phyloP scores from a whole-genome alignment of 192 early-diverging fungal species.

The Glomus cerebriforme region DNA sequence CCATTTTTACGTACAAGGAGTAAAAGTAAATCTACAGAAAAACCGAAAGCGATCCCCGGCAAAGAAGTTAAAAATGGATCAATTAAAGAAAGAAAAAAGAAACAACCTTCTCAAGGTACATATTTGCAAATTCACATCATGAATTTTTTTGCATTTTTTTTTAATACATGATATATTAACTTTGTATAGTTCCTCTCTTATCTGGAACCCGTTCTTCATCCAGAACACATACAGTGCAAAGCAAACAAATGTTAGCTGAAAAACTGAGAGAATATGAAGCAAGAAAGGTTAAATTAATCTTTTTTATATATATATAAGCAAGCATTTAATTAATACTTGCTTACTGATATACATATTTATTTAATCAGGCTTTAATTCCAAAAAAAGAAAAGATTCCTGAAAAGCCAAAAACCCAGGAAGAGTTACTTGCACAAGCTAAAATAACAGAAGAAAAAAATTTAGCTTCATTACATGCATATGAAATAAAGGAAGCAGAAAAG shows the following conservation, averaged over 20 bases:
- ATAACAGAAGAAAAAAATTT: conserved; percentile 55
- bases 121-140: background rate
- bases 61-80: background rate
- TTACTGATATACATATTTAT: background rate
- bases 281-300: conserved; percentile 21
- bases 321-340: background rate
- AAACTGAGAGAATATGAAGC: conserved; percentile 50
- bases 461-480: conserved; percentile 51
- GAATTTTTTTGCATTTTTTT: conserved; percentile 21
- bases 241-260: conserved; percentile 50
- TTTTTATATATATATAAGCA: background rate
- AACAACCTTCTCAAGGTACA: background rate
- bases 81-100: background rate
- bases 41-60: background rate
- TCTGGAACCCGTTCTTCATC: conserved; percentile 50
- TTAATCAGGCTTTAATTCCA: conserved; percentile 41
- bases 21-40: background rate
- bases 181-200: conserved; percentile 32
- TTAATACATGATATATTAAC: background rate
- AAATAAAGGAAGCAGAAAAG: conserved; percentile 52
- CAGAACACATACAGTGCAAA: conserved; percentile 50
- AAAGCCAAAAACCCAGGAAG: conserved; percentile 53
- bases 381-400: conserved; percentile 46
- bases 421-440: conserved; percentile 53
- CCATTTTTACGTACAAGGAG: background rate